These are phyloP conservation scores for Aspergillus awamori DNA, from an alignment of 2,329 filamentous ascomycete genomes.

Conservation along the genomic window DNA sequence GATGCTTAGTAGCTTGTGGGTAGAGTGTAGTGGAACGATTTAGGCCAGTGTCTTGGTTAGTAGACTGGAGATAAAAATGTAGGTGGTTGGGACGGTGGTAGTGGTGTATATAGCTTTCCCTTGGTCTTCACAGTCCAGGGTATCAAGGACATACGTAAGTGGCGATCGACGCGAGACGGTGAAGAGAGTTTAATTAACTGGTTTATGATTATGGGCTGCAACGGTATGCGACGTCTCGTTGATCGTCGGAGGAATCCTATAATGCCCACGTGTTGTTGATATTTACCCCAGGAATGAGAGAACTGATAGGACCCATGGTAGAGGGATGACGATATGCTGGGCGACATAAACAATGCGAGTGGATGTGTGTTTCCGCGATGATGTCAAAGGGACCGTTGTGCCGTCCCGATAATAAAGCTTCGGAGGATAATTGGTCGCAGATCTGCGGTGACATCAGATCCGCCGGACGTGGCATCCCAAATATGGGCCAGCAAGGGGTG, in stretches of 20 bases:
- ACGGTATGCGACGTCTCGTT: neutral
- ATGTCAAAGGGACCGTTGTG: neutral
- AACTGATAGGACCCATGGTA: neutral
- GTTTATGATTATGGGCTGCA: neutral
- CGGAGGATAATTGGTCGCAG: neutral
- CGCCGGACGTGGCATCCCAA: neutral
- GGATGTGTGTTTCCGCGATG: neutral
- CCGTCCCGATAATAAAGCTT: neutral
- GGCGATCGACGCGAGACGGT: neutral
- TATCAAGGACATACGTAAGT: neutral
- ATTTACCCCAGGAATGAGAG: neutral
- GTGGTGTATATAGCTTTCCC: neutral
- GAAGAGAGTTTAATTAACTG: neutral
- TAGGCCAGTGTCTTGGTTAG: neutral
- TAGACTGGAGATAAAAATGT: neutral
- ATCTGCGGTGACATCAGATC: constrained; percentile 5
- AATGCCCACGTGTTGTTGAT: neutral
- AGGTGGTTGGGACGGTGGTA: neutral
- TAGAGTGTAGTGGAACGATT: neutral
- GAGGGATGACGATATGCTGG: neutral
- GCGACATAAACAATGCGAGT: neutral
- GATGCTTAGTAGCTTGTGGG: neutral
- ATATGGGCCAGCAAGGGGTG: neutral
- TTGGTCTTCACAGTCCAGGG: neutral
- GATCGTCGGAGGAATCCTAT: neutral